Base-by-base conservation (phyloP, 2,329 filamentous ascomycete species). In the Reticulascus tulasneorum region DNA sequence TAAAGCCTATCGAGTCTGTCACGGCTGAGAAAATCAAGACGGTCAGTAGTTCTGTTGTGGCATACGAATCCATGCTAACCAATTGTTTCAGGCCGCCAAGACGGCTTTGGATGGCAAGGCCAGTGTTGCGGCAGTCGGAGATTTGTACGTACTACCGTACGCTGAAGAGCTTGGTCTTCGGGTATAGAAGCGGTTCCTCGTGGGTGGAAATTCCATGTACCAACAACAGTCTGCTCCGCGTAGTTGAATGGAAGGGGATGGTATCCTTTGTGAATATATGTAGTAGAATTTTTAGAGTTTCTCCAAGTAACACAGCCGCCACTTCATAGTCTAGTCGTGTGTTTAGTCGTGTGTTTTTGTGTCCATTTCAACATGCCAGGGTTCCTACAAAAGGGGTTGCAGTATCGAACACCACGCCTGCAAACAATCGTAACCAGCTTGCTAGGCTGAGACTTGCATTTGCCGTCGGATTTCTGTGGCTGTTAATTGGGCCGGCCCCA, bases 101-200 rank as follows among this genome's bases (percentile, higher is more conserved):
- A 73, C 82, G 58, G 76, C 96, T 52, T 73, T 97, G 48, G 84
- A 90, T 50, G 81, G 80, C 65, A 97, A 90, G 77, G 90, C 91
- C 33, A 84, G 87, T 35, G 86, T 96, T 46, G 84, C 88, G 45
- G 76, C 87, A 40, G 89, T 97, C 46, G 93, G 93, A 63, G 93
- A 98, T 62, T 77, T 98, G 53, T 84, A 87, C 65, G 77, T 84
- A 55, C 80, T 98, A 59, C 93, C 93, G 39, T 98, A 84, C 60
- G 93, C 89, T 49, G 86, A 90, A 68, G 93, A 98, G 60, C 75
- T 98, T 62, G 94, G 91, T 53, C 78, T 98, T 60, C 87, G 83
- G 63, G 88, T 95, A 77, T 98, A 94, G 78, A 79, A 47, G 41
- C 50, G 41, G 45, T 43, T 51, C 46, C 45, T 49, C 48, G 46